phyloP scores from a whole-genome alignment of 192 early-diverging fungal species.

The Ramicandelaber brevisporus region DNA sequence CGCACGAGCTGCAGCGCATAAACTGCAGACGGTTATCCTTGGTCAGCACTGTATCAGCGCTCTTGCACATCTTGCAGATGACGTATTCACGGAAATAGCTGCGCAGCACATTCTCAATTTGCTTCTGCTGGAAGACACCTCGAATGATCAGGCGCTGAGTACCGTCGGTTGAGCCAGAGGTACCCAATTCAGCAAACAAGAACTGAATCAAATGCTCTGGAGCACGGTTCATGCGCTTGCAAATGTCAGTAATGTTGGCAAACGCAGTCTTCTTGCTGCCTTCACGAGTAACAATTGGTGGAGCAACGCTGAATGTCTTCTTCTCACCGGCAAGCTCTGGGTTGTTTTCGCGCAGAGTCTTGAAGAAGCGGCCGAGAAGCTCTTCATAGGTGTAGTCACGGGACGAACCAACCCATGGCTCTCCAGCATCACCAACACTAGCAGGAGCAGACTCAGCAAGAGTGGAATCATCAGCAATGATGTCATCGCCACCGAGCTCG shows the following conservation, averaged over 20 bases:
- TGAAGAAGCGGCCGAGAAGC: slow-evolving; percentile 74
- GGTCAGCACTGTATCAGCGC: slow-evolving; percentile 69
- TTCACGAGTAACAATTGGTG: slow-evolving; percentile 72
- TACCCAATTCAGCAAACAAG: slow-evolving; percentile 96
- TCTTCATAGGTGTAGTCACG: slow-evolving; percentile 87
- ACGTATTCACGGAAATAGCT: slow-evolving; percentile 98
- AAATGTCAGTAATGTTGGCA: slow-evolving; percentile 88
- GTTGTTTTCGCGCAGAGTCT: slow-evolving; percentile 77
- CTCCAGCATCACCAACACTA: slow-evolving; percentile 15
- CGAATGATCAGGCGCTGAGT: slow-evolving; percentile 79
- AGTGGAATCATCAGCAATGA: slow-evolving; percentile 15
- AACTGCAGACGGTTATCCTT: slow-evolving; percentile 95
- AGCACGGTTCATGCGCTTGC: slow-evolving; percentile 78
- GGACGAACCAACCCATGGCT: slow-evolving; percentile 71
- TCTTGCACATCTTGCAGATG: slow-evolving; percentile 97
- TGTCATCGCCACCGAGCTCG: slow-evolving; percentile 31
- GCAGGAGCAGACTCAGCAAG: slow-evolving; percentile 17
- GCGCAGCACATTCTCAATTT: slow-evolving; percentile 93
- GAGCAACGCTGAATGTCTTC: slow-evolving; percentile 80
- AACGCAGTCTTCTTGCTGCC: slow-evolving; percentile 92
- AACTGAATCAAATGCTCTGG: slow-evolving; percentile 95
- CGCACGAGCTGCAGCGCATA: slow-evolving; percentile 90
- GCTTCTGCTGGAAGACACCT: slow-evolving; percentile 95
- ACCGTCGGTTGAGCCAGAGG: slow-evolving; percentile 85
- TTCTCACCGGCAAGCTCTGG: slow-evolving; percentile 79